Conservation (phyloP, 2,329 filamentous ascomycete species). For the Sporothrix humicola region DNA sequence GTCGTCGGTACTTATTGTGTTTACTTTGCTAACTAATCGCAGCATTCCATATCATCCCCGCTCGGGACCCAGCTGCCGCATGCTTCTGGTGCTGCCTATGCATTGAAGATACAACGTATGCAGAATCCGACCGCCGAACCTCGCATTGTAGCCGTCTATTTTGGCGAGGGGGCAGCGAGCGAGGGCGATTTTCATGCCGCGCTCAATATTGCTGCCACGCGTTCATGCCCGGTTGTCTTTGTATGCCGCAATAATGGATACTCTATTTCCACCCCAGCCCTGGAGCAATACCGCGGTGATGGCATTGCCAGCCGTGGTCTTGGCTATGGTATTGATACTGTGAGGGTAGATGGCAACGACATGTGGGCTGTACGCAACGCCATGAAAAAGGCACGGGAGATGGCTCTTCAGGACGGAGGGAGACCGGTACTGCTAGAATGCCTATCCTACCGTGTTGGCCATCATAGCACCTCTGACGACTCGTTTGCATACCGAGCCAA, state of each 20-base stretch:
- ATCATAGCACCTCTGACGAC: slow-evolving; percentile 96
- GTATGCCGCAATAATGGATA: slow-evolving; percentile 85
- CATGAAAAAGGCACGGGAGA: slow-evolving; percentile 71
- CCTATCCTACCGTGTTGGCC: slow-evolving; percentile 95
- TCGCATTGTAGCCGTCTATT: slow-evolving; percentile 75
- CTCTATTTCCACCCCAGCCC: slow-evolving; percentile 77
- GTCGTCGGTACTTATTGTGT: background rate
- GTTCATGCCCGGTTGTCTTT: slow-evolving; percentile 76
- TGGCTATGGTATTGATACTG: slow-evolving; percentile 83
- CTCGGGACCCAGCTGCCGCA: slow-evolving; percentile 82
- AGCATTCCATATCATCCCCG: slow-evolving; percentile 79
- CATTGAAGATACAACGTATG: slow-evolving; percentile 73
- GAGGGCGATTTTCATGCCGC: slow-evolving; percentile 85
- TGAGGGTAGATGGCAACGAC: slow-evolving; percentile 82
- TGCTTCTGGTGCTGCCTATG: slow-evolving; percentile 78
- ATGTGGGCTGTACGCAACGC: slow-evolving; percentile 77
- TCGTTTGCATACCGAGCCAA: slow-evolving; percentile 93
- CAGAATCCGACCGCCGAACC: slow-evolving; percentile 65
- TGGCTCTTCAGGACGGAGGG: slow-evolving; percentile 81
- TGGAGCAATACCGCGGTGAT: slow-evolving; percentile 82
- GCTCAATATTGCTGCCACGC: slow-evolving; percentile 79
- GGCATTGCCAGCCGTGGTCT: slow-evolving; percentile 78
- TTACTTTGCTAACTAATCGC: background rate
- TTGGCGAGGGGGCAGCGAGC: slow-evolving; percentile 79
- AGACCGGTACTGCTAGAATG: slow-evolving; percentile 87